These are phyloP conservation scores for Ceratocystis variospora DNA, from an alignment of 2,329 filamentous ascomycete genomes.

Conservation along the genomic window DNA sequence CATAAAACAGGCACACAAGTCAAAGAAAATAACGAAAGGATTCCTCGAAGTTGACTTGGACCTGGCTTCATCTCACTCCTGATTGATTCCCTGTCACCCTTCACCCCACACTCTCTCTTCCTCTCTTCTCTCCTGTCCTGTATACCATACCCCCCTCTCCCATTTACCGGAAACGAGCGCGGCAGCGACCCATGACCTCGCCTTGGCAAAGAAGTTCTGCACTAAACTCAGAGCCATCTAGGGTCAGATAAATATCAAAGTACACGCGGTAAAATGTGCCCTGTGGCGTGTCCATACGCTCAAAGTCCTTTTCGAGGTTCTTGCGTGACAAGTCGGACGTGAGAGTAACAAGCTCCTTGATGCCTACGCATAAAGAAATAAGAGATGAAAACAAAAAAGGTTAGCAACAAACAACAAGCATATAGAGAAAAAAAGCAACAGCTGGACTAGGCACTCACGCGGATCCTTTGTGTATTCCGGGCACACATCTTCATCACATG, in stretches of 20 bases:
- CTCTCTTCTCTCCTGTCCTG: neutral
- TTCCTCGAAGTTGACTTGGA: no score
- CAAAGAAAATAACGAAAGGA: no score
- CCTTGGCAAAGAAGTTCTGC: conserved; percentile 98
- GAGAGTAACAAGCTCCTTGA: conserved; percentile 97
- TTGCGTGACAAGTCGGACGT: conserved; percentile 94
- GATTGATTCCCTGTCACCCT: neutral
- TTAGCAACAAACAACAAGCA: neutral
- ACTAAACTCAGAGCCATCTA: conserved; percentile 95
- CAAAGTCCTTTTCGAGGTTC: conserved; percentile 98
- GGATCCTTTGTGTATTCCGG: conserved; percentile 99
- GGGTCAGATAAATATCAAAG: conserved; percentile 73
- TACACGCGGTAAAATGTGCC: conserved; percentile 85
- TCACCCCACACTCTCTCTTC: neutral
- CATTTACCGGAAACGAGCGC: conserved; percentile 63
- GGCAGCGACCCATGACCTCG: conserved; percentile 95
- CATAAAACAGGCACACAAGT: no score
- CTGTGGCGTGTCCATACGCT: conserved; percentile 97
- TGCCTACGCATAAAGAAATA: conserved; percentile 44
- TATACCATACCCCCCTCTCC: neutral
- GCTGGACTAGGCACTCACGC: conserved; percentile 49
- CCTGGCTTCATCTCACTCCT: no score
- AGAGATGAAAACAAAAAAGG: neutral
- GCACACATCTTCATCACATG: conserved; percentile 94
- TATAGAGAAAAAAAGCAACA: no score